Evolutionary conservation across 768 basidiomycete species (phyloP).

Genomic region (Russula sp.): DNA sequence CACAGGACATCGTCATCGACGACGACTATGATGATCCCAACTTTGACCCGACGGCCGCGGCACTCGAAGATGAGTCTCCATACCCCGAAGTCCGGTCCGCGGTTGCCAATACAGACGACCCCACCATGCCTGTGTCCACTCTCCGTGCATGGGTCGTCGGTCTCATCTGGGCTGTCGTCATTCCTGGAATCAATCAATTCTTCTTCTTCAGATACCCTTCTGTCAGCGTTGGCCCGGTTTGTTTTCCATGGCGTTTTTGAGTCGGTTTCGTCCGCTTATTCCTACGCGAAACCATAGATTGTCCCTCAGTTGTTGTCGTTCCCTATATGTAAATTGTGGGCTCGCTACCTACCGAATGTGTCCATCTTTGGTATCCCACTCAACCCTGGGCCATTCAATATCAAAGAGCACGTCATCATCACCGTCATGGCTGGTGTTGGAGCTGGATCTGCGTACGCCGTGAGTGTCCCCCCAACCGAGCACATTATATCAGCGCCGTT

Average conservation of each 20-base stretch:
- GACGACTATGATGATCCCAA: conserved; percentile 31
- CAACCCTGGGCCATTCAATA: conserved; percentile 64
- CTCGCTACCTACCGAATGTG: conserved; percentile 43
- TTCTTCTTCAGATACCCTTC: conserved; percentile 66
- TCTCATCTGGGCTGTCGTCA: conserved; percentile 44
- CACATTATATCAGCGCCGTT: background rate
- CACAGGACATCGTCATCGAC: conserved; percentile 16
- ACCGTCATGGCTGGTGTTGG: conserved; percentile 37
- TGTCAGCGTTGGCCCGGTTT: conserved; percentile 26
- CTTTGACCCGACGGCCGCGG: conserved; percentile 27
- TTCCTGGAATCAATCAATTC: conserved; percentile 73
- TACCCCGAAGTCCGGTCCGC: conserved; percentile 48
- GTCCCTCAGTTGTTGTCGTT: conserved; percentile 66
- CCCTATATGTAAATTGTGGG: conserved; percentile 57
- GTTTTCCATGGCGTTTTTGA: conserved; percentile 1
- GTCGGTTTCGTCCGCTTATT: conserved; percentile 1
- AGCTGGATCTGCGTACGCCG: conserved; percentile 29
- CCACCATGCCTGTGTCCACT: conserved; percentile 32
- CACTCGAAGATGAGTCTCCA: conserved; percentile 41
- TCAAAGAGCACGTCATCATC: conserved; percentile 64
- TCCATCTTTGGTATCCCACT: conserved; percentile 44
- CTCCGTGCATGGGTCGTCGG: conserved; percentile 35
- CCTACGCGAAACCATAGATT: conserved; percentile 27
- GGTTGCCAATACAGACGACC: conserved; percentile 43
- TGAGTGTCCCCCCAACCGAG: conserved; percentile 3